Percentiles rank a stretch among this genome's conserved stretches.
Evolutionary conservation across 2,329 filamentous ascomycete genomes (phyloP).

Genomic region (Iodosphaeria phyllophila): DNA sequence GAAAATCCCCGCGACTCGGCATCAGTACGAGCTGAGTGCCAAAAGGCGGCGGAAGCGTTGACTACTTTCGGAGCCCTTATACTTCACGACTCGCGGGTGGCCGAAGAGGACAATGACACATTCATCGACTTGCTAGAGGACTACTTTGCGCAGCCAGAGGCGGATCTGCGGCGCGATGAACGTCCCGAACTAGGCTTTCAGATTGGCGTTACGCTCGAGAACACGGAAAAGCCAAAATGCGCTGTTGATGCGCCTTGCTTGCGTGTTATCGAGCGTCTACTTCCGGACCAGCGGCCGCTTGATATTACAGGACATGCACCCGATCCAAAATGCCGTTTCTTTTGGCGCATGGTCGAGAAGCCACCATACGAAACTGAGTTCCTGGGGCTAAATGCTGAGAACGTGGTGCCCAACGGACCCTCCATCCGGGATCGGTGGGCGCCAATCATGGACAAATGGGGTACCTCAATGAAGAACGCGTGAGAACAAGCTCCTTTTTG

Average conservation of each 20-base stretch:
- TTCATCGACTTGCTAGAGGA: constrained; percentile 46
- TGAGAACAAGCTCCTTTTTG: constrained; percentile 12
- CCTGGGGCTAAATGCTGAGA: constrained; percentile 33
- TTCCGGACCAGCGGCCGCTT: constrained; percentile 34
- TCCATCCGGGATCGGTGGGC: constrained; percentile 31
- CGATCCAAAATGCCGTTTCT: constrained; percentile 44
- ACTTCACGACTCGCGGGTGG: constrained; percentile 39
- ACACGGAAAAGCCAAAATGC: constrained; percentile 45
- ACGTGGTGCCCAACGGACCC: constrained; percentile 30
- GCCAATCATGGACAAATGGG: constrained; percentile 37
- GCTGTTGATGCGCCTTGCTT: constrained; percentile 42
- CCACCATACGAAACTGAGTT: constrained; percentile 36
- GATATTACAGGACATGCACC: constrained; percentile 36
- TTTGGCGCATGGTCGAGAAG: constrained; percentile 38
- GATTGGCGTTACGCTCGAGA: constrained; percentile 41
- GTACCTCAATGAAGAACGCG: constrained; percentile 40
- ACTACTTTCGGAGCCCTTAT: constrained; percentile 41
- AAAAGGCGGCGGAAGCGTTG: constrained; percentile 32
- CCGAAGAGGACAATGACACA: constrained; percentile 31
- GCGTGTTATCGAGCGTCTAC: constrained; percentile 33
- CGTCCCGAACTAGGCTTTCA: constrained; percentile 40
- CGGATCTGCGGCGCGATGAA: constrained; percentile 27
- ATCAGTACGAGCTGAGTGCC: constrained; percentile 29
- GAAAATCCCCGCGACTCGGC: constrained; percentile 20
- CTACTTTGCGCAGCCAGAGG: constrained; percentile 39